Evolutionary conservation across 371 early-diverging fungal genomes (phyloP), one percentile per base, ranked within the genome.

Genomic region (Mucor velutinosus): DNA sequence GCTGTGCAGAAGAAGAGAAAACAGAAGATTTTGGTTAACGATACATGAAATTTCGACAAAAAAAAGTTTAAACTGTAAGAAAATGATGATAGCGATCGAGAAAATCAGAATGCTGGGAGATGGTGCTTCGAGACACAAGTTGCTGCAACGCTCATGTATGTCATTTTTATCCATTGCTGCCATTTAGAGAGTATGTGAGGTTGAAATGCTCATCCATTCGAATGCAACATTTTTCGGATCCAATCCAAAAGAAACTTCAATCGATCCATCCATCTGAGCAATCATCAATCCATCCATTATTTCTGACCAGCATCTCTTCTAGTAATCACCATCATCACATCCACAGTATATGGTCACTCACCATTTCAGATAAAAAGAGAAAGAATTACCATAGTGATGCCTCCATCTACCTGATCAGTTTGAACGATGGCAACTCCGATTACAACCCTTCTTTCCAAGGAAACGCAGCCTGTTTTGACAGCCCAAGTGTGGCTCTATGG

Each of bases 1-100:
- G 93, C 95, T 93, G 23, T 23, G 21, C 7, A n/a, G 17, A 85
- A 17, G 43, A 53, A n/a, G n/a, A n/a, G 8, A 53, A 11, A 53
- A 15, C 35, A 23, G 19, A 59, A 27, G 30, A 30, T 30, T 33
- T 37, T 27, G 49, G 35, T 39, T 41, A 47, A n/a, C 7, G 33
- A 19, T 17, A 55, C 55, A 30, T 55, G 55, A 11, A 55, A 15
- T 55, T 15, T 30, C 55, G 14, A 25, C 55, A 30, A 45, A 45
- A 45, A 15, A n/a, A 59, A 51, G n/a, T 27, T 35, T 5, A 45
- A 12, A 43, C 30, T 21, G 29, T 15, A 33, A 14, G 58, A 58
- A 55, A 55, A 55, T 29, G 55, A 55, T 55, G 55, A 55, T 30
- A 30, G 30, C 55, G 30, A 30, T 11, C 14, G 17, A 3, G 55